Base-by-base conservation (phyloP, 2,329 filamentous ascomycete genomes). In the Myriangium duriaei region DNA sequence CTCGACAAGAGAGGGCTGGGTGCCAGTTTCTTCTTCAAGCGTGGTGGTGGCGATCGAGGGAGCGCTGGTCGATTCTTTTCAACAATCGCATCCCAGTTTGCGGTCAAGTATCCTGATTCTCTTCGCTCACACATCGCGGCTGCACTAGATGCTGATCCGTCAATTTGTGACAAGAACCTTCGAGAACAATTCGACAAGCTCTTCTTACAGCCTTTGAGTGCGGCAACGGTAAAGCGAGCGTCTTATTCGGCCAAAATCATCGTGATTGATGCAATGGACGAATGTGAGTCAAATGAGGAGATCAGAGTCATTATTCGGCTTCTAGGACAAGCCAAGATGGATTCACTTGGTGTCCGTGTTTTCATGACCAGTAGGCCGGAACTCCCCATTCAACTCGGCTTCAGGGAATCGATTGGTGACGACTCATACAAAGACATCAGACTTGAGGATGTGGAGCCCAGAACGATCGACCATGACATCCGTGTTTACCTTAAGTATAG, bases 301-400 rank as follows among this genome's bases (percentile, higher is more conserved):
- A 51, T 58, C 9, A 32, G 33, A 31, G 4, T 37, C 5, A 51
- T 63, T n/a, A 49, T 62, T 26, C 14, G 46, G 3, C 47, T 58
- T 11, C 39, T 59, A 0, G n/a, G n/a, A n/a, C n/a, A n/a, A n/a
- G n/a, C n/a, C n/a, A n/a, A n/a, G n/a, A n/a, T n/a, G n/a, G n/a
- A n/a, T n/a, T 42, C 49, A 12, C 39, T 47, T 11, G 36, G 32
- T 15, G 31, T 63, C 5, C 54, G 49, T 33, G 37, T 62, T 2
- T 63, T 68, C 16, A n/a, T 68, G 0, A 67, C 63, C 0, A 67
- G 62, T 30, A 51, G 64, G 7, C 64, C 64, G 0, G 58, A 67
- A 14, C 37, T 62, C 1, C 53, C 55, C 0, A 53, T 65, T 14
- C 55, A 58, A 0, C 45, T 59, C 10, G 55, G 58, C 0, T 66